Conservation (phyloP, 768 basidiomycete genomes). For the Lactifluus rugatus region DNA sequence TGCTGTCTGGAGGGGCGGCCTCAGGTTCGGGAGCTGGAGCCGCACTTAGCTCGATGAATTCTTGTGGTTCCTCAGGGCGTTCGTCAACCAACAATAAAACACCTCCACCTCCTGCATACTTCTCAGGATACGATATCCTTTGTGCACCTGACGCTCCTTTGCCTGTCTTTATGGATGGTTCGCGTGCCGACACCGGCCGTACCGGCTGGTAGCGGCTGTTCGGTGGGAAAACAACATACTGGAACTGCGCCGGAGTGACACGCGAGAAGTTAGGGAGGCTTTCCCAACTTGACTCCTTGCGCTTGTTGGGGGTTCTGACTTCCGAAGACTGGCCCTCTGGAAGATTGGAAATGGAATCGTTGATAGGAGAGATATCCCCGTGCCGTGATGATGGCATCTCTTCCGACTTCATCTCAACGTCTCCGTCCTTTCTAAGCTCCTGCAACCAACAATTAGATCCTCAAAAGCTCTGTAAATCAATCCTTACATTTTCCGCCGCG, state of each 20-base stretch:
- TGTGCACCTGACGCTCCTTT: constrained; percentile 23
- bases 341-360: constrained; percentile 42
- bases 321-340: constrained; percentile 34
- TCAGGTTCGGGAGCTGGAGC: constrained; percentile 23
- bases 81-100: constrained; percentile 77
- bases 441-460: constrained; percentile 34
- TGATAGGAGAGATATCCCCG: constrained; percentile 49
- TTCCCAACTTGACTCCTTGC: constrained; percentile 75
- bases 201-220: constrained; percentile 84
- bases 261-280: constrained; percentile 80
- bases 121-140: constrained; percentile 37
- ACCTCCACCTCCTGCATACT: constrained; percentile 73
- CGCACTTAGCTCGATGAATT: constrained; percentile 56
- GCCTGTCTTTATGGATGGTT: constrained; percentile 15
- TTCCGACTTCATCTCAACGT: constrained; percentile 71
- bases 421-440: constrained; percentile 48
- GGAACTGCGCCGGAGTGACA: constrained; percentile 81
- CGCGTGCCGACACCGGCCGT: constrained; percentile 53
- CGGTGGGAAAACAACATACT: constrained; percentile 72
- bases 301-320: constrained; percentile 35
- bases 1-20: constrained; percentile 25
- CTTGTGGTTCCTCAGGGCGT: constrained; percentile 56
- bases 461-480: background rate
- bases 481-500: constrained; percentile 73
- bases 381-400: constrained; percentile 38